Percentiles rank a stretch among this genome's conserved stretches.
Conservation (phyloP, 2,329 filamentous ascomycete genomes). For the Microdochium trichocladiopsis region DNA sequence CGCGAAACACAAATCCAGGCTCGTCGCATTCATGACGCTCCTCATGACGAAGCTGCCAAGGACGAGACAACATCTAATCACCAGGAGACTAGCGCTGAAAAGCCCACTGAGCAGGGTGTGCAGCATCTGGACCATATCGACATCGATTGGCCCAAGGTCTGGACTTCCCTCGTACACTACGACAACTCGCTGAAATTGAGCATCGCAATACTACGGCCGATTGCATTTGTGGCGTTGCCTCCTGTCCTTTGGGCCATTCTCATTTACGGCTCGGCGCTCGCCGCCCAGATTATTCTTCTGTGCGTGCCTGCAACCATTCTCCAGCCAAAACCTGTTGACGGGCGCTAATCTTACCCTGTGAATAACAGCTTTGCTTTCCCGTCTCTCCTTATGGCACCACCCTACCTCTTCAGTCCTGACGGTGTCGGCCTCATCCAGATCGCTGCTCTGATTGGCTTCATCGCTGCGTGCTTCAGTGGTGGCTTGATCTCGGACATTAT, state of each 20-base stretch:
- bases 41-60: background rate
- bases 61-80: background rate
- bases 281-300: background rate
- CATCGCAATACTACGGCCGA: background rate
- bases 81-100: background rate
- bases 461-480: background rate
- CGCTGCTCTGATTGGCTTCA: background rate
- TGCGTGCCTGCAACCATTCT: background rate
- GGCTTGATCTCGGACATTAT: background rate
- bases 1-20: background rate
- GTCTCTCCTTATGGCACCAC: constrained; percentile 1
- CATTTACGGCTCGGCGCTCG: background rate
- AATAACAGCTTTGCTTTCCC: constrained; percentile 2
- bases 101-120: background rate
- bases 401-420: background rate
- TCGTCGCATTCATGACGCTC: background rate
- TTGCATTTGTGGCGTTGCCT: background rate
- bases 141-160: background rate
- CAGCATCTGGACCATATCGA: background rate
- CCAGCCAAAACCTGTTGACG: background rate
- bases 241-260: background rate
- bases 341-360: background rate
- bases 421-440: background rate
- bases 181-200: background rate
- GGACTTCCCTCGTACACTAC: background rate